These are phyloP conservation scores for Prasinococcaceae sp. DNA, from an alignment of 139 green algal species.

Conservation along the genomic window DNA sequence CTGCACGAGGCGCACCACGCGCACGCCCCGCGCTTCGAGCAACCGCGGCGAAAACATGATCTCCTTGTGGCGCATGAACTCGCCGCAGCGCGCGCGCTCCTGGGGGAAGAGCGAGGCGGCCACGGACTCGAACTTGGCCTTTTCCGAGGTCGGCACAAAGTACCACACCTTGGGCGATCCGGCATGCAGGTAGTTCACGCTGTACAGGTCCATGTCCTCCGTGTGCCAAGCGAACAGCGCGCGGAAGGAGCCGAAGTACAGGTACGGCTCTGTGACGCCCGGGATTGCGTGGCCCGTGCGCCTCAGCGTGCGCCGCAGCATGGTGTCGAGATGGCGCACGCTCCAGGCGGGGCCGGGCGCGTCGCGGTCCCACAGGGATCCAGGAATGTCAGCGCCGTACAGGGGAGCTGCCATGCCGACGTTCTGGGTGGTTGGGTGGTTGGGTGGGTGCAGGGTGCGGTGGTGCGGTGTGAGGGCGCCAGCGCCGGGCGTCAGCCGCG, in stretches of 20 bases:
- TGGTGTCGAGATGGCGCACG: constrained; percentile 42
- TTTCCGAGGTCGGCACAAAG: background rate
- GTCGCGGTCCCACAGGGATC: constrained; percentile 50
- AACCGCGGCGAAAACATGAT: constrained; percentile 44
- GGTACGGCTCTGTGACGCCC: constrained; percentile 64
- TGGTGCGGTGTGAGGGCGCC: background rate
- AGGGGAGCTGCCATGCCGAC: constrained; percentile 47
- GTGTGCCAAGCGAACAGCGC: constrained; percentile 66
- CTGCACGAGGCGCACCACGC: constrained; percentile 33
- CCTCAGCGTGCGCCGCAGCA: constrained; percentile 46
- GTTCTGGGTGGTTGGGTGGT: constrained; percentile 62
- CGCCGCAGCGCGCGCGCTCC: constrained; percentile 31
- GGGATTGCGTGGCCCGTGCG: constrained; percentile 37
- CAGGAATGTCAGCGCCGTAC: constrained; percentile 65
- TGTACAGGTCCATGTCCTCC: constrained; percentile 85
- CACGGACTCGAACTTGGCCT: background rate
- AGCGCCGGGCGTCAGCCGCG: background rate
- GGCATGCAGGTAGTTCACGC: constrained; percentile 91
- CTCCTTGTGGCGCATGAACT: constrained; percentile 67
- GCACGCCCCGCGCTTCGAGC: constrained; percentile 33
- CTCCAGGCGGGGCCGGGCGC: constrained; percentile 42
- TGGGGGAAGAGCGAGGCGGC: constrained; percentile 30
- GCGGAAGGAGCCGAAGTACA: constrained; percentile 75
- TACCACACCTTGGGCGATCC: constrained; percentile 73
- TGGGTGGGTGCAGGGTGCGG: constrained; percentile 25